Evolutionary conservation across 345 rosid species (phyloP).

Genomic region (Acer yangbiense): DNA sequence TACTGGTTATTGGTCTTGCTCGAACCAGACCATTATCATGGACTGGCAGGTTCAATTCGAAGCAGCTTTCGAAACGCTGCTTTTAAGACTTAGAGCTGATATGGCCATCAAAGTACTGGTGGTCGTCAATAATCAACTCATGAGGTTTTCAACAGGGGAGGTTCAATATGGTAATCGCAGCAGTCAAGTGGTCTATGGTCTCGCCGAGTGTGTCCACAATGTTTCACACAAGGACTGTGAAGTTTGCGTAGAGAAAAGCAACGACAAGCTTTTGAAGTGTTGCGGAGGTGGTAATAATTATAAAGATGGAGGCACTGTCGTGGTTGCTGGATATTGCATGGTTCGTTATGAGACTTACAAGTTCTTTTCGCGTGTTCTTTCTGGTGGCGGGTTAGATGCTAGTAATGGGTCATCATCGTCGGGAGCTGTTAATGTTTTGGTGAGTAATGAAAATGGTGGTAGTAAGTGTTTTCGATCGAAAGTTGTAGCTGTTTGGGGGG

Average conservation of each 20-base stretch:
- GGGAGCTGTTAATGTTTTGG: not conserved
- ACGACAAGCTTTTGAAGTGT: not conserved
- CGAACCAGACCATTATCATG: not conserved
- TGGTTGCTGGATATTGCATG: not conserved
- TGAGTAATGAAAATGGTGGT: not conserved
- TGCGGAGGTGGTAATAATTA: conserved; percentile 3
- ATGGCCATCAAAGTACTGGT: not conserved
- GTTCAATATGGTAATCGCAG: not conserved
- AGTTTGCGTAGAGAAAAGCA: conserved; percentile 1
- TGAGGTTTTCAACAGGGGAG: not conserved
- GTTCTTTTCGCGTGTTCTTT: not conserved
- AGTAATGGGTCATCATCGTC: too few relatives aligned
- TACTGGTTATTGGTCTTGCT: not conserved
- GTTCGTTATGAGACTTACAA: not conserved
- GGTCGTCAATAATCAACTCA: not conserved
- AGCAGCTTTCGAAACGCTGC: not conserved
- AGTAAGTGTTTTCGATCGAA: not conserved
- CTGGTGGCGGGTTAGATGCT: not conserved
- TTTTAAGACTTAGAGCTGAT: conserved; percentile 9
- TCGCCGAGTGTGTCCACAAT: not conserved
- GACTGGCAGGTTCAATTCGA: not conserved
- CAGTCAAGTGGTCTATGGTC: not conserved
- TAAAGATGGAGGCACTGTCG: not conserved
- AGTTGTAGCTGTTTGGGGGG: conserved; percentile 8
- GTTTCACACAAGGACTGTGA: conserved; percentile 7